Evolutionary conservation across 73 alveolate genomes (phyloP).

Genomic region (Tetrahymena malaccensis): DNA sequence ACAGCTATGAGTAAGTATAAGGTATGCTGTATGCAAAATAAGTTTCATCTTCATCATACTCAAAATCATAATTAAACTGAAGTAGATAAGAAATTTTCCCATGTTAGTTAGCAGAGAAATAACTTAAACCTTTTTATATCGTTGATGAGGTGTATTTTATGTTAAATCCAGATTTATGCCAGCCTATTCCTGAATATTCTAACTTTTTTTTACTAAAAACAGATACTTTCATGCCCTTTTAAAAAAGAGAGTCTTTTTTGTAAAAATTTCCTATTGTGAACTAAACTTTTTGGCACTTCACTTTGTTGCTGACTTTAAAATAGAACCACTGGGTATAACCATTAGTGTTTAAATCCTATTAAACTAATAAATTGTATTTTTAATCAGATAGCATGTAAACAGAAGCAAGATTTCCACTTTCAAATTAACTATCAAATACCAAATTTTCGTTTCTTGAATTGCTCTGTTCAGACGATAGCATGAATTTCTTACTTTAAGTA

Average conservation of each 20-base stretch:
- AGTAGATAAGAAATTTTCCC: slow-evolving; percentile 43
- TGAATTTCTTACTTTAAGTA: not conserved
- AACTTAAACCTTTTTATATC: not conserved
- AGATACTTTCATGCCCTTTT: slow-evolving; percentile 19
- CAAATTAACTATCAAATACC: slow-evolving; percentile 34
- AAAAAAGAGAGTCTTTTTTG: slow-evolving; percentile 4
- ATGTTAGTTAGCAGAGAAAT: slow-evolving; percentile 19
- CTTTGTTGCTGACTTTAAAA: slow-evolving; percentile 16
- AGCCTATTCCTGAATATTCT: not conserved
- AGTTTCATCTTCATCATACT: slow-evolving; percentile 55
- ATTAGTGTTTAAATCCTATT: slow-evolving; percentile 49
- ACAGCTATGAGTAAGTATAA: slow-evolving; percentile 79
- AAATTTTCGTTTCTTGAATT: not conserved
- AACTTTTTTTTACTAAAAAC: slow-evolving; percentile 6
- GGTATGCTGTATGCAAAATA: slow-evolving; percentile 93
- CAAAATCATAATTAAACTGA: slow-evolving; percentile 40
- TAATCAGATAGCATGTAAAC: slow-evolving; percentile 27
- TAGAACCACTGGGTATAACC: slow-evolving; percentile 56
- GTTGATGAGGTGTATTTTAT: not conserved
- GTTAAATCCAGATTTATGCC: slow-evolving; percentile 30
- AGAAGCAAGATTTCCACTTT: slow-evolving; percentile 50
- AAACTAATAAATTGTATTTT: slow-evolving; percentile 40
- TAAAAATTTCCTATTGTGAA: slow-evolving; percentile 10
- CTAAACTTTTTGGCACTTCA: not conserved
- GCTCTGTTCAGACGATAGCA: not conserved